Base-by-base conservation (phyloP, 148 eudicot species). In the Persicaria tinctoria region DNA sequence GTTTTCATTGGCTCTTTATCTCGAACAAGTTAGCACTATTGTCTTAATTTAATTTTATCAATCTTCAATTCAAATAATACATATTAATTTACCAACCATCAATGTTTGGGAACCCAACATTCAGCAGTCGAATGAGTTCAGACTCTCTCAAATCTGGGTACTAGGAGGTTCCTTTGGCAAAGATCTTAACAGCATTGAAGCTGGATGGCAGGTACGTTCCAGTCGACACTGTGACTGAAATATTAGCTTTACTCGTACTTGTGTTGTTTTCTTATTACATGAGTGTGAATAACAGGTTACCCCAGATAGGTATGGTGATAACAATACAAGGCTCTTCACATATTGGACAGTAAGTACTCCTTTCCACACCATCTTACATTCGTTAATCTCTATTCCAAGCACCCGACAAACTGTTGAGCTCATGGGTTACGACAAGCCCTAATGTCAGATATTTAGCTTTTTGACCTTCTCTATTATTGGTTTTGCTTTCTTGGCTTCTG, bases 121-220 rank as follows among this genome's bases (percentile, higher is more conserved):
- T 77, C 98, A 94, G 79, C 96, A 91, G 83, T 81, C 97, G 7
- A 94, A 91, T 73, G 98, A 94, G 89, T 94, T 94, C 82, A 94
- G 97, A 78, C 82, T 94, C 82, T 94, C 98, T 14, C 98, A 94
- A 74, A 83, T 94, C 60, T 94, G 98, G 98, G 76, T 94, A 56
- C 76, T 94, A 76, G 97, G 98, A 49, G 98, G 98, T 76, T 94
- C 98, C 71, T 94, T 94, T 76, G 98, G 96, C 48, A 81, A 91
- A 83, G 98, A 94, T 86, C 98, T 94, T 74, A 94, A 94, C 83
- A 94, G 97, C 83, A 94, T 94, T 79, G 98, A 94, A 86, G 98
- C 98, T 80, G 98, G 98, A 74, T 94, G 98, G 98, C 98, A 94
- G 98, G 98, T 93, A 82, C 23, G 46, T 46, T 69, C 12, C 27